A percentile compares a stretch with the other conserved stretches of the same genome.
Evolutionary conservation across 148 eudicot genomes (phyloP).

Genomic region (Cornus suecica): DNA sequence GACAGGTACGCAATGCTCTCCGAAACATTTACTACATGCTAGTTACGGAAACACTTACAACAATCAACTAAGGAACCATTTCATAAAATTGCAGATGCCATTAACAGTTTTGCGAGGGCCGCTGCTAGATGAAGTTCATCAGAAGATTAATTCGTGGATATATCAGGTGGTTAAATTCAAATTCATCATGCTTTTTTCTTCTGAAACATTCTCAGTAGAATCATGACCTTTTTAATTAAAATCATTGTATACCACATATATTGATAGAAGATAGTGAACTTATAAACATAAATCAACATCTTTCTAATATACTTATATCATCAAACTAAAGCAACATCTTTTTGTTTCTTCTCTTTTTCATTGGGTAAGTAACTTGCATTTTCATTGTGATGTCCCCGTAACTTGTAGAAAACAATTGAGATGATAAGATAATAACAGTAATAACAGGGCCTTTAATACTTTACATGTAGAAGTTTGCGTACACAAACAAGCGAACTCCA

Average conservation of each 20-base stretch:
- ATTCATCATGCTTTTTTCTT: neutral
- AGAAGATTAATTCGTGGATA: conserved; percentile 75
- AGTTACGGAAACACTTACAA: neutral
- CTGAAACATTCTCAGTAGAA: neutral
- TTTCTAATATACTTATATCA: too few species aligned
- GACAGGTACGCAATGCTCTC: conserved; percentile 36
- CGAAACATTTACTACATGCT: neutral
- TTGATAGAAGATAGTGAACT: too few species aligned
- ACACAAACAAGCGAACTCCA: too few species aligned
- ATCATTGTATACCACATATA: neutral
- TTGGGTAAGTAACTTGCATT: neutral
- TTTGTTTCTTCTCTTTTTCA: too few species aligned
- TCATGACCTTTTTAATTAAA: neutral
- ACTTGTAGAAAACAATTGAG: neutral
- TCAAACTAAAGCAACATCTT: neutral
- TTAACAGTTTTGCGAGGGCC: conserved; percentile 74
- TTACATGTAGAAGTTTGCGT: too few species aligned
- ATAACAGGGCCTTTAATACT: too few species aligned
- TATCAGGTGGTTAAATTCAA: conserved; percentile 58
- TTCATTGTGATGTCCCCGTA: neutral
- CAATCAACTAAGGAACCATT: conserved; percentile 5
- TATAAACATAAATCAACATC: too few species aligned
- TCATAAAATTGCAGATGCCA: conserved; percentile 42
- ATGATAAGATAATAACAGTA: neutral
- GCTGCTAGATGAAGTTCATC: conserved; percentile 88